Evolutionary conservation across 2,329 filamentous ascomycete species (phyloP), one percentile per base, ranked within the genome.

Genomic region (Nigrospora sphaerica): DNA sequence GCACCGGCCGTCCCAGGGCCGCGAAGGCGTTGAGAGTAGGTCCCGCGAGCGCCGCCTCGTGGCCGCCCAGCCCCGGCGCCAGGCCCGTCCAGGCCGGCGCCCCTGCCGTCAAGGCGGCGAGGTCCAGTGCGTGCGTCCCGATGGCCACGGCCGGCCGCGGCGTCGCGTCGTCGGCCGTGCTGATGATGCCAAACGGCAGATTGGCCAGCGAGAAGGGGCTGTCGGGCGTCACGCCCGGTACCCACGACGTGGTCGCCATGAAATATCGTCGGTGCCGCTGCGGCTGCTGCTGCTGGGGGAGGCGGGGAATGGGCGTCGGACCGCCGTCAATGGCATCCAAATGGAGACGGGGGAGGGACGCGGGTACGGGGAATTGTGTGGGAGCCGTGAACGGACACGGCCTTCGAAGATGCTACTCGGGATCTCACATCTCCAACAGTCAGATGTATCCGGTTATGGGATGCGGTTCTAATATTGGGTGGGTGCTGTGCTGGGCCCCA

Each of bases 171-270:
- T 71, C 63, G 3, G 72, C 52, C 1, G 84, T 85, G 31, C 81
- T 85, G 60, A 93, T 87, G 69, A 93, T 82, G 57, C 88, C 88
- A 59, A 92, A 92, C 2, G 88, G 88, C 45, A 93, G 84, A 61
- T 93, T 93, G 58, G 83, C 80, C 44, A 92, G 69, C 10, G 86
- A 88, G 67, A 91, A 91, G 56, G 63, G 65, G 38, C 57, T 63
- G 4, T 61, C 56, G 18, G 33, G 42, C n/a, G 42, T 44, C 9
- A 44, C 33, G 33, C 23, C 33, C 12, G 42, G 42, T 2, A 44
- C 42, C 42, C 42, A 44, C 16, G 42, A 44, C 13, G 42, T 42
- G 5, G 23, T 10, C 5, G 23, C 23, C 23, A 28, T 28, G 23
- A 28, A 9, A 23, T 4, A 4, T 7, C 4, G 4, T 7, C 19